Conservation (phyloP, 73 alveolate species). For the Stentor coeruleus region DNA sequence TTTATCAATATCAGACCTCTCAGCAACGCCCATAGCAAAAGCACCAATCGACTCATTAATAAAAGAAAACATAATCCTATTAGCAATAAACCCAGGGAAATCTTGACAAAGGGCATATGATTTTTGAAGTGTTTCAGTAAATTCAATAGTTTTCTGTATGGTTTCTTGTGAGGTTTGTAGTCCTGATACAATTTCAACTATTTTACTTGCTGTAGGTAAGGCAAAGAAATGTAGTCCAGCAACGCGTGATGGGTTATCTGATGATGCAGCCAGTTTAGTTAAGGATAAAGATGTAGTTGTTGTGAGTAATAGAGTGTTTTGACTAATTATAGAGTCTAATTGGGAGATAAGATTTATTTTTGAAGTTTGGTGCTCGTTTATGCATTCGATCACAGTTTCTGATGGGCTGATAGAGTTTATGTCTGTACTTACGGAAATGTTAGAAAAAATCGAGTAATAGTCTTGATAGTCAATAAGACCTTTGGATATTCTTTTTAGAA, state of each 20-base stretch:
- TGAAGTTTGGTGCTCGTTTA: neutral
- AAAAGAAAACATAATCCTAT: neutral
- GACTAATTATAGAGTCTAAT: neutral
- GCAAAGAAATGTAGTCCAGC: neutral
- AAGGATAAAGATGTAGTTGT: neutral
- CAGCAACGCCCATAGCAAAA: neutral
- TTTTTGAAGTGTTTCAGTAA: neutral
- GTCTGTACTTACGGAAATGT: neutral
- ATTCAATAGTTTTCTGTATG: neutral
- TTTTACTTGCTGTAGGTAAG: neutral
- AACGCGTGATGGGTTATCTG: neutral
- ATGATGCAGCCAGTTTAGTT: neutral
- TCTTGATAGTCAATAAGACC: neutral
- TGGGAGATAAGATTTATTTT: neutral
- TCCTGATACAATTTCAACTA: neutral
- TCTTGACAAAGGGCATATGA: neutral
- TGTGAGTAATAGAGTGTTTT: neutral
- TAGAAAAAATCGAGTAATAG: neutral
- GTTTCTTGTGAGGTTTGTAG: neutral
- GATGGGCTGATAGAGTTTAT: neutral
- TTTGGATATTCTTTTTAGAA: no score
- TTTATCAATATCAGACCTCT: neutral
- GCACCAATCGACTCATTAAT: neutral
- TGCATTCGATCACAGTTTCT: neutral
- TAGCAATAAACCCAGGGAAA: constrained; percentile 7